Evolutionary conservation across 2,329 filamentous ascomycete species (phyloP).

Genomic region (Penicillium paneum): DNA sequence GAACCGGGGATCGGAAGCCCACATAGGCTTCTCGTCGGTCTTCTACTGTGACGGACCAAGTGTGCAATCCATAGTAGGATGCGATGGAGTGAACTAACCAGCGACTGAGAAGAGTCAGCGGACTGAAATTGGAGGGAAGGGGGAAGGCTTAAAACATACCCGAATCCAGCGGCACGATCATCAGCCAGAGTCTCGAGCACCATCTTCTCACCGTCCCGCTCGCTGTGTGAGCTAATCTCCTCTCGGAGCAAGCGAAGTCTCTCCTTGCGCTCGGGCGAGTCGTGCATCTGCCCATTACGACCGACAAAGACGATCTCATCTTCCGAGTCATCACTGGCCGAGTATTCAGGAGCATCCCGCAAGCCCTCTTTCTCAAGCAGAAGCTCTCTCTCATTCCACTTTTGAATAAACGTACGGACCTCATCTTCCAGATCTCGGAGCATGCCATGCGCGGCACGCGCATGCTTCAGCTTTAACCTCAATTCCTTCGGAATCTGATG

Average conservation of each 20-base stretch:
- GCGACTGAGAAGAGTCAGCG: constrained; percentile 53
- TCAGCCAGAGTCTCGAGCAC: constrained; percentile 77
- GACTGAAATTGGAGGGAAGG: neutral
- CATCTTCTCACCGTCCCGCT: constrained; percentile 61
- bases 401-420: constrained; percentile 69
- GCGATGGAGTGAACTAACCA: constrained; percentile 94
- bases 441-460: constrained; percentile 72
- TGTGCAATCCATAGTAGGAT: constrained; percentile 84
- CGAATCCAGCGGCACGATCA: constrained; percentile 75
- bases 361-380: constrained; percentile 47
- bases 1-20: constrained; percentile 52
- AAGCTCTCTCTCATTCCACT: constrained; percentile 56
- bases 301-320: constrained; percentile 93
- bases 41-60: constrained; percentile 72
- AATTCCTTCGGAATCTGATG: constrained; percentile 72
- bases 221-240: constrained; percentile 27
- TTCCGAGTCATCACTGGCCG: constrained; percentile 55
- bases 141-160: constrained; percentile 53
- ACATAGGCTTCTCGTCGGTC: constrained; percentile 78
- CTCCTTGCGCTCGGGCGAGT: constrained; percentile 54
- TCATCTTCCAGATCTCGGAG: constrained; percentile 82
- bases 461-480: constrained; percentile 73
- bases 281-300: constrained; percentile 60
- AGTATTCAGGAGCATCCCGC: constrained; percentile 42
- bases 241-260: constrained; percentile 49